Base-by-base conservation (phyloP, 2,329 filamentous ascomycete species). In the Xylariaceae sp. region DNA sequence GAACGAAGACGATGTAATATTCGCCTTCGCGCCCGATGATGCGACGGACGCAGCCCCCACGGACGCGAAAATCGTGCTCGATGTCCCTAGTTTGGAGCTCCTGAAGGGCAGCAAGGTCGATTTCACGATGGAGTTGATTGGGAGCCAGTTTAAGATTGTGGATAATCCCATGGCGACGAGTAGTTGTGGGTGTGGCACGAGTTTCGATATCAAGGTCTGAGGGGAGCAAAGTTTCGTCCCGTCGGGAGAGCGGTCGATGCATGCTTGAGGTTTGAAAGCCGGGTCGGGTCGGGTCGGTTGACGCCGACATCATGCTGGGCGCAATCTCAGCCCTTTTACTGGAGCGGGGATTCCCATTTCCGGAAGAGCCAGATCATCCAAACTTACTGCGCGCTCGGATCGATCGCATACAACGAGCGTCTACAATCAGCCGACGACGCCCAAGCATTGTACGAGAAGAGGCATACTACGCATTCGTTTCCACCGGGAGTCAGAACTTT, bases 121-220 rank as follows among this genome's bases (percentile, higher is more conserved):
- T 72, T 99, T 92, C 71, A 97, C 92, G 0, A 94, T 89, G 83
- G 94, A 97, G 78, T 78, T 99, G 53, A 71, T 73, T 63, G 89
- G 89, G 30, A 90, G 88, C 70, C 92, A 97, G 76, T 99, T 99
- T 75, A 96, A 96, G 80, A 92, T 99, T 70, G 87, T 91, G 62
- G 92, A 96, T 68, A 99, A 97, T 71, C 94, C 94, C 0, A 80
- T 86, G 47, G 94, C 94, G 3, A 91, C 89, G 59, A 97, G 92
- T 75, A 96, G 90, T 73, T 99, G 94, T 77, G 94, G 94, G 1
- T 99, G 94, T 75, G 94, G 94, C 6, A 97, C 93, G 13, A 97
- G 93, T 73, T 99, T 99, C 75, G 94, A 97, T 76, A 91, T 97
- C 66, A 91, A 92, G 72, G 75, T 83, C 73, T 87, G 55, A 76